A percentile compares a stretch with the other conserved stretches of the same genome.
Evolutionary conservation across 257 asterid species (phyloP).

Genomic region (Striga asiatica): DNA sequence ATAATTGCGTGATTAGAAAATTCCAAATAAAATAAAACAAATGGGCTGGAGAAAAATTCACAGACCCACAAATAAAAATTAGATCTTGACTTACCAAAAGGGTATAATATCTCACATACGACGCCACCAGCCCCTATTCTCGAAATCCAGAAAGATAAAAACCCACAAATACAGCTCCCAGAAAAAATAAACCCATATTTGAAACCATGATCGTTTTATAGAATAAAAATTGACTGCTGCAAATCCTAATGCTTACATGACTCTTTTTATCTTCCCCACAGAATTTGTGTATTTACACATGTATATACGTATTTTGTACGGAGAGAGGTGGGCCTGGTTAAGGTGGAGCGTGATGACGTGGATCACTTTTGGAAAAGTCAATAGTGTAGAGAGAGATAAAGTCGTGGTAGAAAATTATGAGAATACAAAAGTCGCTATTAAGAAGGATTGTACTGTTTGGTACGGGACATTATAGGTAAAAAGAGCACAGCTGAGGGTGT

Average conservation of each 20-base stretch:
- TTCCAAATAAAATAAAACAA: neutral
- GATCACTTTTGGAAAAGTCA: conserved; percentile 28
- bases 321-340: conserved; percentile 29
- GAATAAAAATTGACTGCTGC: conserved; percentile 12
- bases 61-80: neutral
- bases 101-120: conserved; percentile 22
- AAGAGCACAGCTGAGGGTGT: neutral
- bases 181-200: conserved; percentile 10
- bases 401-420: neutral
- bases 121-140: conserved; percentile 10
- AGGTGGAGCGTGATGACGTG: conserved; percentile 29
- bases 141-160: neutral
- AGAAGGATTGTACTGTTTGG: conserved; percentile 4
- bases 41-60: neutral
- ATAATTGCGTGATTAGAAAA: conserved; percentile 24
- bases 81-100: conserved; percentile 46
- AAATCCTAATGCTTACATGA: conserved; percentile 10
- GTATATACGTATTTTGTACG: conserved; percentile 3
- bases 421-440: conserved; percentile 28
- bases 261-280: neutral
- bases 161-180: neutral
- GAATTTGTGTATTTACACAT: no score
- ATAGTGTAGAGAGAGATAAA: conserved; percentile 14
- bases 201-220: neutral
- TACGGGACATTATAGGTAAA: neutral